A percentile compares a stretch with the other conserved stretches of the same genome.
Conservation (phyloP, 2,329 filamentous ascomycete genomes). For the Fusarium aywerte region DNA sequence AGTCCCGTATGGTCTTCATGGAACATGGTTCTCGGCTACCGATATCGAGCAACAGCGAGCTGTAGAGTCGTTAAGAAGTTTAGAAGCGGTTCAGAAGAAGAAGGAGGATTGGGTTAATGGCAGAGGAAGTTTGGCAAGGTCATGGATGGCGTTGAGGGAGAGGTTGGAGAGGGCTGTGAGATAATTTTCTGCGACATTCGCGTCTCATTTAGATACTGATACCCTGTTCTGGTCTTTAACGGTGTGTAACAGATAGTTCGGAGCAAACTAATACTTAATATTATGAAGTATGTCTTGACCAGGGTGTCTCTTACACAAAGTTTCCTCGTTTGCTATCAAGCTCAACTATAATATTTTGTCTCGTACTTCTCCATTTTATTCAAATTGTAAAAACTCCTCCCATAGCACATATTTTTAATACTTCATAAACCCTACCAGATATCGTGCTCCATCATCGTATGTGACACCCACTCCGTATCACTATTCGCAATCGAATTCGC, state of each 20-base stretch:
- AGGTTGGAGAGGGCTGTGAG: constrained; percentile 6
- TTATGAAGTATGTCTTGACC: neutral
- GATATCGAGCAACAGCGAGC: constrained; percentile 61
- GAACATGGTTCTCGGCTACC: constrained; percentile 67
- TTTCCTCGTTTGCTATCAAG: too few species aligned
- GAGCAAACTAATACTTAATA: neutral
- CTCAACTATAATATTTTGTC: too few species aligned
- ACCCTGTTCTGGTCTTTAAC: neutral
- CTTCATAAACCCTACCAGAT: constrained; percentile 51
- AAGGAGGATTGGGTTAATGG: neutral
- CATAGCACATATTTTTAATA: too few species aligned
- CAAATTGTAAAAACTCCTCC: neutral
- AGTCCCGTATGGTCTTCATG: constrained; percentile 76
- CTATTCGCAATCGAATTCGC: constrained; percentile 59
- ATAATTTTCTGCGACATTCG: rapidly evolving
- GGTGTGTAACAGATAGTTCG: neutral
- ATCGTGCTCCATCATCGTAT: constrained; percentile 57
- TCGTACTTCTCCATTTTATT: neutral
- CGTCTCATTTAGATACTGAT: neutral
- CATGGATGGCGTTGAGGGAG: neutral
- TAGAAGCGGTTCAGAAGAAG: constrained; percentile 1
- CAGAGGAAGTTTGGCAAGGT: neutral
- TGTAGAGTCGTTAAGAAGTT: constrained; percentile 21
- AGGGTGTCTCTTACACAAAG: neutral
- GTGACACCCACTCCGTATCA: constrained; percentile 60